Base-by-base conservation (phyloP, 2,329 filamentous ascomycete species). In the Elsinoe batatas region DNA sequence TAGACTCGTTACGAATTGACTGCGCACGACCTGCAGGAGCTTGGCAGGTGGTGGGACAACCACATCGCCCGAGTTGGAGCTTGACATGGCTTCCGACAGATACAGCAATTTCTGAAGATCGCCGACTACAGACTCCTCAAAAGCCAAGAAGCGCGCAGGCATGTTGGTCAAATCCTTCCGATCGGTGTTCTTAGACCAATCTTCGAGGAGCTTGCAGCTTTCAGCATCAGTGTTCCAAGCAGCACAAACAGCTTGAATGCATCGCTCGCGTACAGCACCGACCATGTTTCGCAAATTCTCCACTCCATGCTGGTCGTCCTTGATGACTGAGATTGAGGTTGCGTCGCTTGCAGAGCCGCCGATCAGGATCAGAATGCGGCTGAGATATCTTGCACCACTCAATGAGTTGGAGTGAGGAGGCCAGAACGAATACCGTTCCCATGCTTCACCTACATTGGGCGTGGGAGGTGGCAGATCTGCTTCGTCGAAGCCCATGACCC, bases 31-130 rank as follows among this genome's bases (percentile, higher is more conserved):
- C 68, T 95, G 88, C 42, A 97, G 75, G 42, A 96, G 74, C 69
- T 97, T 98, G 6, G 85, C 78, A 35, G 89, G 85, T 4, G 93
- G 94, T 15, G 91, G 85, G 20, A 86, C 80, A 56, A 97, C 83
- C 60, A 98, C 90, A 64, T 93, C 84, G 53, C 78, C 80, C 4
- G 84, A 79, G 20, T 82, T 84, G 7, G 85, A 79, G 69, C 88
- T 90, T 43, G 78, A 80, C 74, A 84, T 86, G 18, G 88, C 88
- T 61, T 96, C 91, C 1, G 87, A 85, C 42, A 98, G 84, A 68
- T 96, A 98, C 26, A 96, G 77, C 54, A 97, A 94, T 73, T 91
- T 95, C 70, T 98, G 93, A 82, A 97, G 87, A 55, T 91, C 90
- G 1, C 77, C 78, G 17, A 98, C 75, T 11, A 98, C 76, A 5